Evolutionary conservation across 2,329 filamentous ascomycete genomes (phyloP).

Genomic region (Trichothecium sympodiale): DNA sequence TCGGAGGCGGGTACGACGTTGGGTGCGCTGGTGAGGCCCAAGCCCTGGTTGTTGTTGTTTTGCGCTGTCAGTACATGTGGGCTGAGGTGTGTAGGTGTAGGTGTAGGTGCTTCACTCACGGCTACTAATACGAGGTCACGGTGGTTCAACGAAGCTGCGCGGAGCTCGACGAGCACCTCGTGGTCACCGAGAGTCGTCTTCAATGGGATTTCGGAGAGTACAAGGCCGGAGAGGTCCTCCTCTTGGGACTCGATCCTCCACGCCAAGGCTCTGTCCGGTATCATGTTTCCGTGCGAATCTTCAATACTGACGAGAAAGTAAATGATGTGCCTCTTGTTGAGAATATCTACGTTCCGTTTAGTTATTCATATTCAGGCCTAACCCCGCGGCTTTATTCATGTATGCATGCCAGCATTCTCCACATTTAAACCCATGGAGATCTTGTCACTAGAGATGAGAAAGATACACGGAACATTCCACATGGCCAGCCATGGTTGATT

Average conservation of each 20-base stretch:
- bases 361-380: too few species aligned
- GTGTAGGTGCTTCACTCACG: slow-evolving; percentile 8
- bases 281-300: too few species aligned
- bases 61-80: too few species aligned
- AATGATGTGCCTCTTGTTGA: too few species aligned
- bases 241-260: slow-evolving; percentile 1
- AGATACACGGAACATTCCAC: too few species aligned
- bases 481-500: too few species aligned
- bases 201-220: slow-evolving; percentile 7
- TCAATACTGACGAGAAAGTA: too few species aligned
- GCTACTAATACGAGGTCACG: slow-evolving; percentile 33
- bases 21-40: slow-evolving; percentile 11
- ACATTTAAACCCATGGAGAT: too few species aligned
- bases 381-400: too few species aligned
- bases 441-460: too few species aligned
- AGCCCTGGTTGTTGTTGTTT: slow-evolving; percentile 6
- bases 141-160: slow-evolving; percentile 38
- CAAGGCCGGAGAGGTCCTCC: slow-evolving; percentile 3
- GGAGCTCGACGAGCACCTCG: slow-evolving; percentile 48
- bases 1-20: slow-evolving; percentile 23
- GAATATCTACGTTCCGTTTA: too few species aligned
- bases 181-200: slow-evolving; percentile 34
- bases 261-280: neutral
- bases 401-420: too few species aligned
- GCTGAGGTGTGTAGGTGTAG: neutral